These are phyloP conservation scores for Cytospora leucostoma DNA, from an alignment of 2,329 filamentous ascomycete genomes.

Conservation along the genomic window DNA sequence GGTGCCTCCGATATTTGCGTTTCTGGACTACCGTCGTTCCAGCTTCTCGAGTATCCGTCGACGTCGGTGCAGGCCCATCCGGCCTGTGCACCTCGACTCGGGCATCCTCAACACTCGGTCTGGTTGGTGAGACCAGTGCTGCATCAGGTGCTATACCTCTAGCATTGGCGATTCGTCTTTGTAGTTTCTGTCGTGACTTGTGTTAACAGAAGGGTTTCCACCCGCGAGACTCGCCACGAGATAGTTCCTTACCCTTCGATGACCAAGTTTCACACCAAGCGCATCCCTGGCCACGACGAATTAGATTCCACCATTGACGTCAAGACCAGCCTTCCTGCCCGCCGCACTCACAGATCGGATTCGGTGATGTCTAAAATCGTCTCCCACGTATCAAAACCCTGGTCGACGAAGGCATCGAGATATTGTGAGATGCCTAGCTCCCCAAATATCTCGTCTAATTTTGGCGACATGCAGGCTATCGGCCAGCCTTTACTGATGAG, in stretches of 20 bases:
- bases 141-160: constrained; percentile 61
- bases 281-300: constrained; percentile 55
- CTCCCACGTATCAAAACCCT: constrained; percentile 85
- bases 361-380: constrained; percentile 83
- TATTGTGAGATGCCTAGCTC: constrained; percentile 81
- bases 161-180: constrained; percentile 76
- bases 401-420: constrained; percentile 69
- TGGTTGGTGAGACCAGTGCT: constrained; percentile 52
- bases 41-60: constrained; percentile 47
- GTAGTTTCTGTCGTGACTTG: constrained; percentile 64
- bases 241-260: constrained; percentile 65
- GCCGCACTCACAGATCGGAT: constrained; percentile 68
- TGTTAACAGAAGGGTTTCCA: constrained; percentile 21
- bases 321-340: constrained; percentile 2
- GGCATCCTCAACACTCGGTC: constrained; percentile 54
- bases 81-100: constrained; percentile 56
- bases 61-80: constrained; percentile 41
- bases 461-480: constrained; percentile 55
- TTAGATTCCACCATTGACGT: constrained; percentile 18
- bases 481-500: constrained; percentile 7
- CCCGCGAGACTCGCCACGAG: constrained; percentile 19
- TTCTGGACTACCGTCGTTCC: constrained; percentile 54
- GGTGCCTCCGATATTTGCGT: constrained; percentile 75
- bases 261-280: constrained; percentile 76
- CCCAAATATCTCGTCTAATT: constrained; percentile 66